phyloP scores from a whole-genome alignment of 2,329 filamentous ascomycete species.

The Penicillium sp. region DNA sequence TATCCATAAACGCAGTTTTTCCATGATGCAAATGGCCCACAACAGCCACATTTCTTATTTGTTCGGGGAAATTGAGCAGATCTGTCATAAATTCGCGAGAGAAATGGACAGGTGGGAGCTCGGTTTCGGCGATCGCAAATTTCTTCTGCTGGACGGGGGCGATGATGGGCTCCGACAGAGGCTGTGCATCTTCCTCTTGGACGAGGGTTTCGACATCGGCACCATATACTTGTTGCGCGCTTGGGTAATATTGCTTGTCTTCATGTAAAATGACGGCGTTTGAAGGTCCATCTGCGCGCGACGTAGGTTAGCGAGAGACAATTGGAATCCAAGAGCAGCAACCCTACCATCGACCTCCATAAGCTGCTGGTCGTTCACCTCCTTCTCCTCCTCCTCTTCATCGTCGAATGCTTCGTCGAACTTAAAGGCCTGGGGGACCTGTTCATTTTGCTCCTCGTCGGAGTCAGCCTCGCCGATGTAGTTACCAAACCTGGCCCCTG shows the following conservation, averaged over 20 bases:
- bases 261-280: slow-evolving; percentile 98
- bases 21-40: slow-evolving; percentile 95
- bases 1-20: slow-evolving; percentile 98
- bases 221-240: slow-evolving; percentile 94
- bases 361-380: slow-evolving; percentile 73
- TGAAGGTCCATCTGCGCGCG: slow-evolving; percentile 76
- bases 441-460: slow-evolving; percentile 79
- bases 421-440: slow-evolving; percentile 79
- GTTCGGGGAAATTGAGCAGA: slow-evolving; percentile 92
- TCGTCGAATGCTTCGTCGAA: slow-evolving; percentile 71
- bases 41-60: slow-evolving; percentile 89
- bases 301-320: slow-evolving; percentile 28
- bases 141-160: slow-evolving; percentile 93
- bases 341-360: slow-evolving; percentile 86
- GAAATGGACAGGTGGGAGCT: slow-evolving; percentile 86
- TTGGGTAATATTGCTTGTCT: slow-evolving; percentile 99
- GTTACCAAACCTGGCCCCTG: slow-evolving; percentile 78
- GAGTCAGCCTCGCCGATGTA: slow-evolving; percentile 95
- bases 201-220: slow-evolving; percentile 93
- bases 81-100: slow-evolving; percentile 92
- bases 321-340: neutral
- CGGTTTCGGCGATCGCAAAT: slow-evolving; percentile 89
- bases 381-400: slow-evolving; percentile 59
- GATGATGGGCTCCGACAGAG: slow-evolving; percentile 88
- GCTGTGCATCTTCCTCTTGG: slow-evolving; percentile 95